Conservation (phyloP, 1,284 basidiomycete genomes). For the Amylostereum chailletii region DNA sequence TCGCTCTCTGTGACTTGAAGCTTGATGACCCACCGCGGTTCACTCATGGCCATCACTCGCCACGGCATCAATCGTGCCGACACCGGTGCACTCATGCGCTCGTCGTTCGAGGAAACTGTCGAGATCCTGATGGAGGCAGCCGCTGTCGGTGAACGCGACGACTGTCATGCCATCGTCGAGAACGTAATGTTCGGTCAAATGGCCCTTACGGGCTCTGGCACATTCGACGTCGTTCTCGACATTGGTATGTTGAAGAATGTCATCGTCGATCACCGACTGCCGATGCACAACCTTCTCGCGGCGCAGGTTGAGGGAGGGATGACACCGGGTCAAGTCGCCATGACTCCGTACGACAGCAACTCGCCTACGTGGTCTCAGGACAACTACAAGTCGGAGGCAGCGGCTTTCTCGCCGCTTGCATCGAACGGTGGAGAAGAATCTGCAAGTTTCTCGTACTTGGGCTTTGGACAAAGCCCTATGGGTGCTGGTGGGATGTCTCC, state of each 20-base stretch:
- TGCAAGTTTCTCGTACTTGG: slow-evolving; percentile 63
- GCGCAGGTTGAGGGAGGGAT: slow-evolving; percentile 79
- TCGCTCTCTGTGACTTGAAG: slow-evolving; percentile 93
- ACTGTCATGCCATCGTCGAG: slow-evolving; percentile 96
- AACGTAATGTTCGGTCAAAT: slow-evolving; percentile 99
- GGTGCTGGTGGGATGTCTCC: slow-evolving; percentile 77
- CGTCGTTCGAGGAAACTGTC: slow-evolving; percentile 99
- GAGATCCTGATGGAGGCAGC: slow-evolving; percentile 99
- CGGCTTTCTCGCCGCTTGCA: slow-evolving; percentile 91
- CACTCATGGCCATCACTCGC: slow-evolving; percentile 97
- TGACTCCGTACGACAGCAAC: slow-evolving; percentile 93
- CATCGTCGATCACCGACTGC: slow-evolving; percentile 92
- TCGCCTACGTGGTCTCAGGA: slow-evolving; percentile 75
- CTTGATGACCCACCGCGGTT: slow-evolving; percentile 97
- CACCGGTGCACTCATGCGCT: slow-evolving; percentile 94
- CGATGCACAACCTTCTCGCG: slow-evolving; percentile 78
- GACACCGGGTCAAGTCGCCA: slow-evolving; percentile 84
- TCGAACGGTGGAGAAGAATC: slow-evolving; percentile 81
- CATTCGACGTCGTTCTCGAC: slow-evolving; percentile 94
- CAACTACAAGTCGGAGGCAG: slow-evolving; percentile 74
- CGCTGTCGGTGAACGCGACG: slow-evolving; percentile 95
- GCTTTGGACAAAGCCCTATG: slow-evolving; percentile 78
- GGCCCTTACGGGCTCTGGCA: slow-evolving; percentile 95
- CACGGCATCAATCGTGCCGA: slow-evolving; percentile 99
- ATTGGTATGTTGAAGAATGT: slow-evolving; percentile 99